Evolutionary conservation across 1,284 basidiomycete genomes (phyloP).

Genomic region (Quambalaria eucalypti): DNA sequence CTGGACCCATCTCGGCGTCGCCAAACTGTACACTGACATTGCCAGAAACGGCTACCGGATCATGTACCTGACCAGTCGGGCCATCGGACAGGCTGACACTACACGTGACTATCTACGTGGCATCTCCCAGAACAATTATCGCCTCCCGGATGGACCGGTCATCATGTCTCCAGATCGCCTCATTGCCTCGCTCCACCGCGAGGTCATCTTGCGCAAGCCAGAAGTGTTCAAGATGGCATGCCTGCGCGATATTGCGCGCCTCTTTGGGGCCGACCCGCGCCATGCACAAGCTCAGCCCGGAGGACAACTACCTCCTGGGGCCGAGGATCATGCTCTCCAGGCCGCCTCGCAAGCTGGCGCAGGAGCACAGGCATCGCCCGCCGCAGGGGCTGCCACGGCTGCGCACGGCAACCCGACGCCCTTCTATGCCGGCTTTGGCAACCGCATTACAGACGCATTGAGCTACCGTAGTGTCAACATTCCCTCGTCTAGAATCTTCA

Average conservation of each 20-base stretch:
- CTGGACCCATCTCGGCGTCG: constrained; percentile 97
- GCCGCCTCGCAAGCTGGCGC: constrained; percentile 5
- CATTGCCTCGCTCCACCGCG: constrained; percentile 83
- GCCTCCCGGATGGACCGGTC: constrained; percentile 92
- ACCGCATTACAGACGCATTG: constrained; percentile 93
- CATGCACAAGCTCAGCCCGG: constrained; percentile 3
- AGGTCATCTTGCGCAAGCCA: constrained; percentile 64
- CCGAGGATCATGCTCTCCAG: constrained; percentile 2
- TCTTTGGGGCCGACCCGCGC: constrained; percentile 61
- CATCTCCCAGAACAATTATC: constrained; percentile 89
- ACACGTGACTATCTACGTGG: constrained; percentile 90
- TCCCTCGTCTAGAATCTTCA: constrained; percentile 89
- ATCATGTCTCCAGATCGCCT: constrained; percentile 97
- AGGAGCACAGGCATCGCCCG: constrained; percentile 5
- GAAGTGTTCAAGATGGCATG: constrained; percentile 99
- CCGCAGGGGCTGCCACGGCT: constrained; percentile 12
- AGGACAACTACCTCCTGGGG: constrained; percentile 4
- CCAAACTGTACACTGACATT: constrained; percentile 96
- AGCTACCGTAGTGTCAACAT: constrained; percentile 93
- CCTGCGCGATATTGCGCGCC: constrained; percentile 82
- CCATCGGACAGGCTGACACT: constrained; percentile 95
- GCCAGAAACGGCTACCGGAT: constrained; percentile 91
- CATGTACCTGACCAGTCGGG: constrained; percentile 93
- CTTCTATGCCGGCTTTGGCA: constrained; percentile 97
- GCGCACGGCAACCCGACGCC: constrained; percentile 49